Conservation (phyloP, 495 filamentous ascomycete species). For the Amniculicola lignicola region DNA sequence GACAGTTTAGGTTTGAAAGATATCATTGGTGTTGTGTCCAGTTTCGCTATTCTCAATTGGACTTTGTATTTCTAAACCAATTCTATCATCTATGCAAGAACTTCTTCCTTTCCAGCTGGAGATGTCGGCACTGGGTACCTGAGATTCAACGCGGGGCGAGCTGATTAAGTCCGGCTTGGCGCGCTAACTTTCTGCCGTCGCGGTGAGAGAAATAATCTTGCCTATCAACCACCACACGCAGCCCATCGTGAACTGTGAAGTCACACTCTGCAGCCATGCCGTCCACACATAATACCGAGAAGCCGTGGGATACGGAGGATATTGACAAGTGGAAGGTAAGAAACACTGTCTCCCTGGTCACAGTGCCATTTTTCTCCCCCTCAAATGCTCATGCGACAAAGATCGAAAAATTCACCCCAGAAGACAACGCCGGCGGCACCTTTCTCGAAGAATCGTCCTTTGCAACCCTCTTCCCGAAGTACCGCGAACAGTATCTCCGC, state of each 20-base stretch:
- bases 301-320: conserved; percentile 97
- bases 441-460: conserved; percentile 94
- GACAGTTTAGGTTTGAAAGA: no score
- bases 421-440: conserved; percentile 79
- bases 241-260: background rate
- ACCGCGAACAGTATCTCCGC: conserved; percentile 89
- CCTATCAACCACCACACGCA: background rate
- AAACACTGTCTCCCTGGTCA: no score
- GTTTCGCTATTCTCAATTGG: no score
- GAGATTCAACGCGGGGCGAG: no score
- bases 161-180: no score
- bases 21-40: no score
- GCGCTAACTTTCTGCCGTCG: background rate
- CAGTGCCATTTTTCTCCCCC: no score
- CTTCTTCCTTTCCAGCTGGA: no score
- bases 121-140: no score
- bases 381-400: conserved; percentile 32
- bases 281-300: conserved; percentile 88
- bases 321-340: conserved; percentile 95
- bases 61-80: no score
- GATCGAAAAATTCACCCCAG: conserved; percentile 77
- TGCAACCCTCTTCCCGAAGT: conserved; percentile 89
- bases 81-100: no score
- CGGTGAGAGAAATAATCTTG: background rate
- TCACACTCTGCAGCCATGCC: conserved; percentile 59